These are phyloP conservation scores for Phalaenopsis aphrodite DNA, from an alignment of 106 monocot genomes.

Conservation along the genomic window DNA sequence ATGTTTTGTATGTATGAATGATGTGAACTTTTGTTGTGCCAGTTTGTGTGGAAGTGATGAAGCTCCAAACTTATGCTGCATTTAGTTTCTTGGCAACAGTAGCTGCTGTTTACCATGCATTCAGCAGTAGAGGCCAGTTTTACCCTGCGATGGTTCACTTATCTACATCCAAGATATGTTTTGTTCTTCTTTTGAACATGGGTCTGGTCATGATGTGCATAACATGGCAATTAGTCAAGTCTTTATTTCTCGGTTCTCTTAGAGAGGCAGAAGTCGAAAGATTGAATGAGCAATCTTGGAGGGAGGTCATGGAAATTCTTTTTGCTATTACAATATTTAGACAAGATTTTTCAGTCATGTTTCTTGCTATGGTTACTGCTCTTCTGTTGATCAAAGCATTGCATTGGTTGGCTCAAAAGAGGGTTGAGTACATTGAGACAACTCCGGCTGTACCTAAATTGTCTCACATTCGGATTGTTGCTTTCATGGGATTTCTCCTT, in stretches of 20 bases:
- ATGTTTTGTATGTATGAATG: neutral
- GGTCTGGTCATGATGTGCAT: constrained; percentile 78
- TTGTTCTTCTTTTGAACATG: constrained; percentile 86
- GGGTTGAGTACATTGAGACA: constrained; percentile 91
- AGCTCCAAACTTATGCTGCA: constrained; percentile 70
- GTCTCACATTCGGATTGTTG: constrained; percentile 72
- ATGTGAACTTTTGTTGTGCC: neutral
- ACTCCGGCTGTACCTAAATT: constrained; percentile 75
- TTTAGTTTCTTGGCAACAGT: constrained; percentile 74
- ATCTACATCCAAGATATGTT: constrained; percentile 85
- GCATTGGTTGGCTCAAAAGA: constrained; percentile 95
- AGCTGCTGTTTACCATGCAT: constrained; percentile 75
- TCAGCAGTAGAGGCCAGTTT: constrained; percentile 81
- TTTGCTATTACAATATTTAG: constrained; percentile 95
- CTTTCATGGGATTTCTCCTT: constrained; percentile 78
- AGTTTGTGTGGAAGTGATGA: constrained; percentile 41
- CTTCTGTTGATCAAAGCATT: constrained; percentile 78
- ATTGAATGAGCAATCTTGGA: constrained; percentile 91
- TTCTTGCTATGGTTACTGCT: constrained; percentile 74
- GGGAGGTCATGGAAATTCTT: constrained; percentile 91
- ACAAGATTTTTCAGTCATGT: constrained; percentile 78
- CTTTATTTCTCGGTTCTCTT: constrained; percentile 73
- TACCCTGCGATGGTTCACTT: constrained; percentile 89
- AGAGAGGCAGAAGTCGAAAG: constrained; percentile 95
- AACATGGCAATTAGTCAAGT: constrained; percentile 65